A percentile compares a stretch with the other conserved stretches of the same genome.
Evolutionary conservation across 2,329 filamentous ascomycete genomes (phyloP).

Genomic region (Graphiopsis chlorocephala): DNA sequence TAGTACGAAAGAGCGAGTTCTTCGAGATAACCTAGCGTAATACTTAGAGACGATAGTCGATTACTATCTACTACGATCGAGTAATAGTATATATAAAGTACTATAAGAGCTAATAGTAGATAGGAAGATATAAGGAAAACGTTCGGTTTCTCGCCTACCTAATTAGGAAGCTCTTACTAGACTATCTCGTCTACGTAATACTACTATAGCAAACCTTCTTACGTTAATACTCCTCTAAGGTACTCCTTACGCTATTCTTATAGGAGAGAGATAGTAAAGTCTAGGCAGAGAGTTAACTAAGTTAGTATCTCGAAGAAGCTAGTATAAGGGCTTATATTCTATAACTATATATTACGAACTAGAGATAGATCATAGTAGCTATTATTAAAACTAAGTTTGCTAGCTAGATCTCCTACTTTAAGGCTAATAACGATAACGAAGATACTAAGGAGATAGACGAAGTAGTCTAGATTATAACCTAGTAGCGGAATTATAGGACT

Average conservation of each 20-base stretch:
- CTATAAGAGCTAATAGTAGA: constrained; percentile 19
- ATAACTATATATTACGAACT: constrained; percentile 16
- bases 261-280: constrained; percentile 18
- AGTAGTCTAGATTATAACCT: constrained; percentile 9
- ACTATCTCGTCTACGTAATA: constrained; percentile 18
- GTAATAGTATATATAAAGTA: constrained; percentile 16
- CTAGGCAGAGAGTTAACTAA: constrained; percentile 14
- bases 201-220: constrained; percentile 18
- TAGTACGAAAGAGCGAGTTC: constrained; percentile 16
- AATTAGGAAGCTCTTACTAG: constrained; percentile 17
- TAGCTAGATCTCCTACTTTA: constrained; percentile 10
- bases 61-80: constrained; percentile 10
- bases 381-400: constrained; percentile 21
- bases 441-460: background rate
- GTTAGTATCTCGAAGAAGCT: constrained; percentile 10
- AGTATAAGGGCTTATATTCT: constrained; percentile 12
- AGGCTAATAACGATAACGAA: constrained; percentile 9
- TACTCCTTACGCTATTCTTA: constrained; percentile 16
- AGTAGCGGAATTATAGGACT: constrained; percentile 17
- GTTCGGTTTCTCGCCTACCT: too few relatives aligned
- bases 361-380: constrained; percentile 19
- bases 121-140: constrained; percentile 16
- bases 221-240: constrained; percentile 1
- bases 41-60: constrained; percentile 13
- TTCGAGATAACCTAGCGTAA: constrained; percentile 15